Evolutionary conservation across 768 basidiomycete genomes (phyloP).

Genomic region (Lentinula sp.): DNA sequence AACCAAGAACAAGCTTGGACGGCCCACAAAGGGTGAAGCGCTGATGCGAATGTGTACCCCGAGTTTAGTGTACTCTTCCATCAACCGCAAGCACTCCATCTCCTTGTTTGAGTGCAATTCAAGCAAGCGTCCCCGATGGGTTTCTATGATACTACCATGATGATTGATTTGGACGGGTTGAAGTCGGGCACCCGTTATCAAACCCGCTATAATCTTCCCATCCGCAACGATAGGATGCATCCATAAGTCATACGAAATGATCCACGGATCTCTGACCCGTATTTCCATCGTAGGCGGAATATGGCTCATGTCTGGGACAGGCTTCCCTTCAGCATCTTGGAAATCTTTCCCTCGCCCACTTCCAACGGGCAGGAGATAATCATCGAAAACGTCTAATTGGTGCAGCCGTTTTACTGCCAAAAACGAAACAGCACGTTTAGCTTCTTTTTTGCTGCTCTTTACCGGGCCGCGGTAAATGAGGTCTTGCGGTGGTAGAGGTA

Average conservation of each 20-base stretch:
- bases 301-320: conserved; percentile 33
- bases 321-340: conserved; percentile 48
- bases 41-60: conserved; percentile 62
- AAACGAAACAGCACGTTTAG: conserved; percentile 80
- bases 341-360: conserved; percentile 40
- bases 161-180: conserved; percentile 38
- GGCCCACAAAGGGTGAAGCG: conserved; percentile 42
- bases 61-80: conserved; percentile 61
- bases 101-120: conserved; percentile 40
- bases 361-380: conserved; percentile 72
- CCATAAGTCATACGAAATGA: conserved; percentile 47
- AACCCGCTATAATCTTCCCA: conserved; percentile 44
- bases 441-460: conserved; percentile 68
- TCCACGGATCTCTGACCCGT: conserved; percentile 62
- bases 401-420: conserved; percentile 66
- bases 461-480: conserved; percentile 55
- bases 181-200: conserved; percentile 62
- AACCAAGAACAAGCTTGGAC: conserved; percentile 58
- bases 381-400: conserved; percentile 71
- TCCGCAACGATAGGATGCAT: conserved; percentile 55
- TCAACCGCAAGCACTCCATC: conserved; percentile 36
- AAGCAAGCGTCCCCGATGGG: conserved; percentile 26
- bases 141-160: conserved; percentile 26
- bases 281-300: conserved; percentile 55
- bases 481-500: conserved; percentile 51